A percentile compares a stretch with the other conserved stretches of the same genome.
These are phyloP conservation scores for Nidula microcarpa DNA, from an alignment of 768 basidiomycete genomes.

Conservation along the genomic window DNA sequence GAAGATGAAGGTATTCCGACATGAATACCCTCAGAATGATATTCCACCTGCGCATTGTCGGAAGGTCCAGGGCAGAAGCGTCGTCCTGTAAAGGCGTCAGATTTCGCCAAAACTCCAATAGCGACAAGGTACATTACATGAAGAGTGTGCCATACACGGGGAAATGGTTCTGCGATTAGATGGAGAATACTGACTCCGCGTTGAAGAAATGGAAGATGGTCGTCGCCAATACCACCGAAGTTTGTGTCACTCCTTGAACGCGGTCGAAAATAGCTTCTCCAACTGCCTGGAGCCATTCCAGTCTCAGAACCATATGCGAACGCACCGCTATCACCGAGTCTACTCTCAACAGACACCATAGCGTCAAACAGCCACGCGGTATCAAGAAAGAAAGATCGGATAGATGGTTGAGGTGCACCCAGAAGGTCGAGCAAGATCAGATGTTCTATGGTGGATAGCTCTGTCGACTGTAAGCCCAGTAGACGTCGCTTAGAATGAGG, in stretches of 20 bases:
- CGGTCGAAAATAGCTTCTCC: slow-evolving; percentile 66
- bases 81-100: slow-evolving; percentile 63
- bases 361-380: slow-evolving; percentile 94
- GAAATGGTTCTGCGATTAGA: slow-evolving; percentile 87
- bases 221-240: slow-evolving; percentile 76
- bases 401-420: slow-evolving; percentile 69
- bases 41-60: slow-evolving; percentile 89
- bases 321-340: slow-evolving; percentile 63
- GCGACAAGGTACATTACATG: slow-evolving; percentile 39
- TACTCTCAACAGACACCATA: slow-evolving; percentile 65
- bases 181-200: slow-evolving; percentile 87
- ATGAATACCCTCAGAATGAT: slow-evolving; percentile 84
- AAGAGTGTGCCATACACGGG: slow-evolving; percentile 83
- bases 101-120: background rate
- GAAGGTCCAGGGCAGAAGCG: slow-evolving; percentile 76
- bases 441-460: slow-evolving; percentile 81
- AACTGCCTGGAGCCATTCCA: slow-evolving; percentile 30
- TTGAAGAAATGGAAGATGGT: slow-evolving; percentile 87
- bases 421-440: slow-evolving; percentile 91
- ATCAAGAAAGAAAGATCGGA: slow-evolving; percentile 79
- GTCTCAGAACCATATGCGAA: slow-evolving; percentile 47
- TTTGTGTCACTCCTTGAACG: slow-evolving; percentile 36
- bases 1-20: slow-evolving; percentile 81
- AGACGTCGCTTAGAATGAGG: slow-evolving; percentile 59
- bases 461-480: slow-evolving; percentile 50